Conservation (phyloP, 257 asterid genomes). For the Petrea volubilis region DNA sequence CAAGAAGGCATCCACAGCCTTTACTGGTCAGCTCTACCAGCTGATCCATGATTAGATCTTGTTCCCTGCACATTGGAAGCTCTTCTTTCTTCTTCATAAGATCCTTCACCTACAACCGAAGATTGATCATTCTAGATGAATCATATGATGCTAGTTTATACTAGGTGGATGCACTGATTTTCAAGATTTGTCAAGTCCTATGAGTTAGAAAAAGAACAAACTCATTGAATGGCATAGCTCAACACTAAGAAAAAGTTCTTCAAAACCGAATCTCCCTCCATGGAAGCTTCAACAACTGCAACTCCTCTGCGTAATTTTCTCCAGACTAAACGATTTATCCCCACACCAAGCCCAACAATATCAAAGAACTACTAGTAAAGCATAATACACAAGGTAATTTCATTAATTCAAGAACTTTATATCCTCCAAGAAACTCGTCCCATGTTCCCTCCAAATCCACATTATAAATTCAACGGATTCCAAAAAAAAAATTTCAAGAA, state of each 20-base stretch:
- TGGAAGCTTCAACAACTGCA: neutral
- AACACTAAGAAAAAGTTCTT: neutral
- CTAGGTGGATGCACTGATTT: neutral
- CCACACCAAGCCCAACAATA: neutral
- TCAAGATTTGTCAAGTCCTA: neutral
- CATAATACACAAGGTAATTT: neutral
- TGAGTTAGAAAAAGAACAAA: neutral
- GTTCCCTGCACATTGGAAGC: slow-evolving; percentile 83
- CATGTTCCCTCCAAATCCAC: slow-evolving; percentile 21
- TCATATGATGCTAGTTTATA: neutral
- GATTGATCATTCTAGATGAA: neutral
- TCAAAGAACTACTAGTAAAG: slow-evolving; percentile 14
- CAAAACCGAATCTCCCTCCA: neutral
- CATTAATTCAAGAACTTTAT: neutral
- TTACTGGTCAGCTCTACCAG: slow-evolving; percentile 89
- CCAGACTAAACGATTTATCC: neutral
- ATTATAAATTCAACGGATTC: neutral
- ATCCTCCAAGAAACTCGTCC: neutral
- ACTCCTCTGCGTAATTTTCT: neutral
- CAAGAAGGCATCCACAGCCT: slow-evolving; percentile 95
- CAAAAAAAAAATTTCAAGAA: neutral
- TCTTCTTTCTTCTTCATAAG: slow-evolving; percentile 84
- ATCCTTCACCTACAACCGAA: slow-evolving; percentile 72
- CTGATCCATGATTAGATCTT: slow-evolving; percentile 88
- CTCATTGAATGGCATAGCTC: neutral